Percentiles rank a stretch among this genome's conserved stretches.
phyloP scores from a whole-genome alignment of 495 filamentous ascomycete genomes.

The Aspergillus conjunctus region DNA sequence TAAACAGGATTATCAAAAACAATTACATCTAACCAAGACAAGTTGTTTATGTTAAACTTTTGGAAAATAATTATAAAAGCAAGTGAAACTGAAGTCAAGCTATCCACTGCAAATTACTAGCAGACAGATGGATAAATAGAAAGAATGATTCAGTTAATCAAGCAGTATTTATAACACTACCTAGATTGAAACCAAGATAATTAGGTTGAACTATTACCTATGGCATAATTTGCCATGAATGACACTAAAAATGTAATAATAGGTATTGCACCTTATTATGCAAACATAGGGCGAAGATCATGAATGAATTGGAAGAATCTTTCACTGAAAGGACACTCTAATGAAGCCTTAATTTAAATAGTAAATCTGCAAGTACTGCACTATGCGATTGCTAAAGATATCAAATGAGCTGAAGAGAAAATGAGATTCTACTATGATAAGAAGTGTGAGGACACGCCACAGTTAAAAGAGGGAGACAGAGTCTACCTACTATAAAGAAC shows the following conservation, averaged over 20 bases:
- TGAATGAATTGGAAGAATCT: not conserved
- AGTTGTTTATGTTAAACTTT: no score
- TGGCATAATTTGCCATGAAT: not conserved
- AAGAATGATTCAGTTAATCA: not conserved
- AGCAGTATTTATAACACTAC: no score
- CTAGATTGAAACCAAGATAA: not conserved
- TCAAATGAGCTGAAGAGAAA: no score
- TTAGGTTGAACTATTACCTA: not conserved
- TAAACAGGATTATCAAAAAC: no score
- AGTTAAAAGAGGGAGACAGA: not conserved
- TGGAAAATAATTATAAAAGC: no score
- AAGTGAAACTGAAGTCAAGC: no score
- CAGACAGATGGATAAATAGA: not conserved
- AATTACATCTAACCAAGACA: no score
- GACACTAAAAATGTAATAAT: conserved; percentile 5
- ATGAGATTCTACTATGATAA: no score
- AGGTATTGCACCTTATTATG: not conserved
- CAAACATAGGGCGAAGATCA: not conserved
- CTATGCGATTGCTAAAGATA: not conserved
- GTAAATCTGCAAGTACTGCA: not conserved
- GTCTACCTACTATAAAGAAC: not conserved
- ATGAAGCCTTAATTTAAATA: not conserved
- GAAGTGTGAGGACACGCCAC: not conserved
- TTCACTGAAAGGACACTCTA: no score
- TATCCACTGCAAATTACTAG: not conserved